Base-by-base conservation (phyloP, 768 basidiomycete genomes). In the Termitomyces sp. region DNA sequence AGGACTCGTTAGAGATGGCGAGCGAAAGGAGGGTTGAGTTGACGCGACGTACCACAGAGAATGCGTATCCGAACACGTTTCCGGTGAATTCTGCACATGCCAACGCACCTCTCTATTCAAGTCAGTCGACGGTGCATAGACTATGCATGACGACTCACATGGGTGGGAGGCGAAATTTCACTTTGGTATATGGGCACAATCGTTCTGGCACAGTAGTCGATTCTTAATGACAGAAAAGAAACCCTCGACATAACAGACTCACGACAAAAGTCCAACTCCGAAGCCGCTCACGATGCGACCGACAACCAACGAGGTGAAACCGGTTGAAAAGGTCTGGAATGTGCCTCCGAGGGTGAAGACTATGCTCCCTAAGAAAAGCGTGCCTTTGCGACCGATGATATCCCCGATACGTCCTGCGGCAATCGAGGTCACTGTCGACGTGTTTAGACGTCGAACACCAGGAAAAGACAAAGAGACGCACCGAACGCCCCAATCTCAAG, bases 11-110 rank as follows among this genome's bases (percentile, higher is more conserved):
- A 48, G 22, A 24, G 29, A 15, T 2, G 34, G 18, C 22, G n/a
- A 46, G 29, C 3, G 9, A 59, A 29, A 51, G 13, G n/a, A n/a
- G n/a, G n/a, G 4, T 12, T 8, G 3, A 12, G 31, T 20, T 41
- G n/a, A 20, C n/a, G 39, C 9, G 20, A 77, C 89, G 59, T 70
- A 91, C 90, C 60, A 94, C 90, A 24, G 88, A 92, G 44, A 82
- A 79, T 2, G 91, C 85, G 66, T 95, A 95, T 57, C 94, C 94
- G 48, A 88, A 72, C 61, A 95, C 81, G 65, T 94, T 94, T 59
- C 87, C 87, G 0, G 93, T 94, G 67, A 94, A 95, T 65, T 95
- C 93, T 75, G 92, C 91, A 64, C 91, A 93, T 1, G 92, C 93
- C 41, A 95, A 77, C 28, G 88, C 85, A 41, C 93, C 94, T 65